Evolutionary conservation across 2,329 filamentous ascomycete genomes (phyloP).

Genomic region (Colletotrichum siamense): DNA sequence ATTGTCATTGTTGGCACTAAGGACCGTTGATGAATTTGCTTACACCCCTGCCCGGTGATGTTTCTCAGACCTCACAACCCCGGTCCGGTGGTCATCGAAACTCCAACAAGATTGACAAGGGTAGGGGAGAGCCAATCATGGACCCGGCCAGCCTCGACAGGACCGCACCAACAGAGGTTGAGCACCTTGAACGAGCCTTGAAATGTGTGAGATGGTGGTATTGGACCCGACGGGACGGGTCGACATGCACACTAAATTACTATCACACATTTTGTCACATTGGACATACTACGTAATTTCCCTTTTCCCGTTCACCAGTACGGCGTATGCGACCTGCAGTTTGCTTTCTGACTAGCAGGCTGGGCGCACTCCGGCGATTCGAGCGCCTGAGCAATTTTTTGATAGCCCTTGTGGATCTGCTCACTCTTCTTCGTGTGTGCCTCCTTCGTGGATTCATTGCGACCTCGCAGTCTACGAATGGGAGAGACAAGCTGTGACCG

Average conservation of each 20-base stretch:
- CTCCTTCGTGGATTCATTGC: neutral
- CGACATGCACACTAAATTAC: neutral
- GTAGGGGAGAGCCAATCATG: neutral
- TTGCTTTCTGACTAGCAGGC: neutral
- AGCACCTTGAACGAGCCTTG: neutral
- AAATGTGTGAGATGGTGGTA: neutral
- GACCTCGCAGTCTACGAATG: neutral
- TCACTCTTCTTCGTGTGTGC: neutral
- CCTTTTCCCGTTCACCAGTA: neutral
- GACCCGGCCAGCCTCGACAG: neutral
- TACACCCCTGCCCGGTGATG: neutral
- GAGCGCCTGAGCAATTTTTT: neutral
- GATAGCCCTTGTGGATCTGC: neutral
- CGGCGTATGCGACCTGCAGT: neutral
- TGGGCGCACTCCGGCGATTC: neutral
- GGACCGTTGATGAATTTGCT: neutral
- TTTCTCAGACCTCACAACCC: neutral
- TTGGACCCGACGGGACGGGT: neutral
- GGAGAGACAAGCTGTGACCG: neutral
- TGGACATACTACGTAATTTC: neutral
- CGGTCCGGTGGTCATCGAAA: neutral
- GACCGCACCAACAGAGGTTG: neutral
- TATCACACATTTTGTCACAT: constrained; percentile 9
- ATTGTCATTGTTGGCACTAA: neutral
- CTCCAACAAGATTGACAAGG: neutral